Conservation (phyloP, 2,329 filamentous ascomycete species). For the Diaporthe sp. region DNA sequence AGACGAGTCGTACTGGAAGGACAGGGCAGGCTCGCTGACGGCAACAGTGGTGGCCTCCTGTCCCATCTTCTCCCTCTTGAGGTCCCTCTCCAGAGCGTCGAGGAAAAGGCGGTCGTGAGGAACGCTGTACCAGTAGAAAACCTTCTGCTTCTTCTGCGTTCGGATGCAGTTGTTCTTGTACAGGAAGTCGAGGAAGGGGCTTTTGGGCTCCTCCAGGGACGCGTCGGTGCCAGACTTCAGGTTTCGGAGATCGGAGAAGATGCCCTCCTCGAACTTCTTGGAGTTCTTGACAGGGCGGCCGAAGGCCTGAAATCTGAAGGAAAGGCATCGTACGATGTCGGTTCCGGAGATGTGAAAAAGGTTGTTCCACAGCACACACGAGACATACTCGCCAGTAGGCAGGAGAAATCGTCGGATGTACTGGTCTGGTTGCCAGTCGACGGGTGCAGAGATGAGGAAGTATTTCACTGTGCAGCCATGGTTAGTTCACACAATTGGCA, state of each 20-base stretch:
- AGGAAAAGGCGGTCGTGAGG: constrained; percentile 97
- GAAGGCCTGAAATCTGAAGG: constrained; percentile 98
- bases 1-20: constrained; percentile 99
- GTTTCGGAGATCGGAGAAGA: constrained; percentile 98
- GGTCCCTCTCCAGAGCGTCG: constrained; percentile 94
- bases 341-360: constrained; percentile 99
- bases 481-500: constrained; percentile 42
- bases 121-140: constrained; percentile 99
- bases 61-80: constrained; percentile 99
- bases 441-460: constrained; percentile 97
- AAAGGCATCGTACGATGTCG: constrained; percentile 97
- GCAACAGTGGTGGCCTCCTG: constrained; percentile 98
- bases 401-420: constrained; percentile 96
- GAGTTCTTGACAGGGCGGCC: constrained; percentile 99
- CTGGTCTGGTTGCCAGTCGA: constrained; percentile 97
- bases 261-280: constrained; percentile 99
- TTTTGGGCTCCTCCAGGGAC: constrained; percentile 98
- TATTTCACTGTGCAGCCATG: constrained; percentile 84
- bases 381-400: constrained; percentile 98
- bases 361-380: constrained; percentile 97
- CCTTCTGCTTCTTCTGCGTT: constrained; percentile 99
- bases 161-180: constrained; percentile 99
- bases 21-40: constrained; percentile 95
- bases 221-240: constrained; percentile 98
- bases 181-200: constrained; percentile 96